phyloP scores from a whole-genome alignment of 2,329 filamentous ascomycete species.

The Ilyonectria destructans region DNA sequence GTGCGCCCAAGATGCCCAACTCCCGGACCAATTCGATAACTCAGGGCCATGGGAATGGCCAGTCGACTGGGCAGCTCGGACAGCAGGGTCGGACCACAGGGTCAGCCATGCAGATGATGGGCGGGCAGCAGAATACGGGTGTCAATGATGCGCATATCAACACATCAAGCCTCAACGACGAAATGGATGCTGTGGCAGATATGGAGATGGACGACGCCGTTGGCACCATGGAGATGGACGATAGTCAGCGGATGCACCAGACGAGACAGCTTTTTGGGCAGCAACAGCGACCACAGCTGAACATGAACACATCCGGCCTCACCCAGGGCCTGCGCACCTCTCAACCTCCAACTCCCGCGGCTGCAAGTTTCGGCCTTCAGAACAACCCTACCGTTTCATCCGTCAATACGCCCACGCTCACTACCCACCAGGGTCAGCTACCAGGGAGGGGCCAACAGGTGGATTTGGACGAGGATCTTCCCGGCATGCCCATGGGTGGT shows the following conservation, averaged over 20 bases:
- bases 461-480: slow-evolving; percentile 83
- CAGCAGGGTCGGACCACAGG: slow-evolving; percentile 53
- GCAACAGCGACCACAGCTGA: slow-evolving; percentile 79
- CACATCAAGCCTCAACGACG: slow-evolving; percentile 62
- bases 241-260: slow-evolving; percentile 78
- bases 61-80: slow-evolving; percentile 52
- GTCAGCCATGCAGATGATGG: slow-evolving; percentile 60
- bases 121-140: slow-evolving; percentile 50
- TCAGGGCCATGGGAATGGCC: slow-evolving; percentile 50
- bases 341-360: slow-evolving; percentile 87
- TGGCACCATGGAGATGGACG: slow-evolving; percentile 76
- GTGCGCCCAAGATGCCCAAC: slow-evolving; percentile 53
- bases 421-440: slow-evolving; percentile 82
- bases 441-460: slow-evolving; percentile 70
- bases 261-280: slow-evolving; percentile 79
- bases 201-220: slow-evolving; percentile 97
- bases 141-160: slow-evolving; percentile 58
- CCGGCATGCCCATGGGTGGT: slow-evolving; percentile 76
- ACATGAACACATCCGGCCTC: slow-evolving; percentile 84
- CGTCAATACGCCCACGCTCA: slow-evolving; percentile 94
- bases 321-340: slow-evolving; percentile 87
- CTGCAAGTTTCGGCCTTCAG: slow-evolving; percentile 84
- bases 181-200: slow-evolving; percentile 90
- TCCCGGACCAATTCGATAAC: slow-evolving; percentile 53
- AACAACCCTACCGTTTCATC: slow-evolving; percentile 98